Evolutionary conservation across 2,329 filamentous ascomycete species (phyloP).

Genomic region (Colletotrichum horii): DNA sequence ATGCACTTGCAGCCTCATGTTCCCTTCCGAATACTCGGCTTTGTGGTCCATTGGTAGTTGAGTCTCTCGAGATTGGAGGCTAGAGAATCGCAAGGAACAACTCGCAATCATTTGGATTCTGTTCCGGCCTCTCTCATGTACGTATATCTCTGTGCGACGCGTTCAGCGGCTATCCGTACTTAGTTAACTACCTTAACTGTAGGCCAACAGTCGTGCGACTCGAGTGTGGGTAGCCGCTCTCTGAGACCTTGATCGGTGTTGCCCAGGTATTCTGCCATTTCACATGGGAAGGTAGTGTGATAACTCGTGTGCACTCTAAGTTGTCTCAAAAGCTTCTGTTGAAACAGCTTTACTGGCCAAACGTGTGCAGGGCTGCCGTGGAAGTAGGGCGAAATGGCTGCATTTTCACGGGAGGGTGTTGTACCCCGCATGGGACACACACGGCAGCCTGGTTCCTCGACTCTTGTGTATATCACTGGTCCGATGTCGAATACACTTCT

Average conservation of each 20-base stretch:
- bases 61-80: not conserved
- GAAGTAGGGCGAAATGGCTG: slow-evolving; percentile 18
- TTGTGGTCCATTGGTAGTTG: not conserved
- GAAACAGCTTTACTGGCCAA: slow-evolving; percentile 7
- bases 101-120: too few species aligned
- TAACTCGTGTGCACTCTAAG: not conserved
- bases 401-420: not conserved
- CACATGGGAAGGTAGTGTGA: not conserved
- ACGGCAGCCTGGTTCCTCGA: slow-evolving; percentile 10
- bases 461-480: not conserved
- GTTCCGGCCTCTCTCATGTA: not conserved
- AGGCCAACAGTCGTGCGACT: not conserved
- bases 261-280: not conserved
- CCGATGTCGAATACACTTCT: not conserved
- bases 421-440: slow-evolving; percentile 9
- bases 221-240: not conserved
- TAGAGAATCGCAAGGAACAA: not conserved
- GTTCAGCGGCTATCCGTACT: not conserved
- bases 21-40: not conserved
- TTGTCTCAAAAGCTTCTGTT: slow-evolving; percentile 13
- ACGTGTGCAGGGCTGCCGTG: slow-evolving; percentile 18
- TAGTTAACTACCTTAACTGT: not conserved
- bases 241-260: not conserved
- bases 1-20: not conserved
- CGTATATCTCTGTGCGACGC: not conserved